Evolutionary conservation across 768 basidiomycete species (phyloP).

Genomic region (Russula sp.): DNA sequence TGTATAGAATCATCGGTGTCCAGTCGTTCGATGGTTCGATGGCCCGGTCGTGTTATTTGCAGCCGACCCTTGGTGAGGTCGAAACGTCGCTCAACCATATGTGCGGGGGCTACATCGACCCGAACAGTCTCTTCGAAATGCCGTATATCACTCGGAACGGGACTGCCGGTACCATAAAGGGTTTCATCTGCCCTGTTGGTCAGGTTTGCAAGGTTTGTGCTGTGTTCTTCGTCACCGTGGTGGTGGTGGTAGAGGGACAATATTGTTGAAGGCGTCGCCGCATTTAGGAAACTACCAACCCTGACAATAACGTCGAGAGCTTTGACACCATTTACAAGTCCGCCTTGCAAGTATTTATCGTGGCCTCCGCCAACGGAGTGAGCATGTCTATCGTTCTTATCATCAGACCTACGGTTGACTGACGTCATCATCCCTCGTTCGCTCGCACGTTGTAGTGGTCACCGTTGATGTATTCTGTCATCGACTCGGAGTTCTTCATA

Average conservation of each 20-base stretch:
- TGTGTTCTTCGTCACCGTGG: background rate
- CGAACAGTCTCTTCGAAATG: conserved; percentile 38
- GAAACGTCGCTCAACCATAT: conserved; percentile 43
- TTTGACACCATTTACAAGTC: conserved; percentile 87
- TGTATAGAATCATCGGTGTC: conserved; percentile 76
- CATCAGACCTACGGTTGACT: conserved; percentile 5
- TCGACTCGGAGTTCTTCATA: conserved; percentile 86
- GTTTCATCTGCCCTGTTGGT: conserved; percentile 84
- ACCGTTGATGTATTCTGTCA: conserved; percentile 77
- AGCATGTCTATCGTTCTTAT: conserved; percentile 29
- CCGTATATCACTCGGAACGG: conserved; percentile 39
- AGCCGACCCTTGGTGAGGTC: conserved; percentile 46
- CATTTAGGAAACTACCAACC: conserved; percentile 57
- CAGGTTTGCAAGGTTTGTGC: conserved; percentile 66
- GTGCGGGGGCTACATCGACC: conserved; percentile 80
- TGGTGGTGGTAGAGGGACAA: background rate
- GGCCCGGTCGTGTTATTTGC: conserved; percentile 53
- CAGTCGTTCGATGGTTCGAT: conserved; percentile 88
- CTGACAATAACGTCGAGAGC: conserved; percentile 54
- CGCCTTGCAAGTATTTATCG: conserved; percentile 75
- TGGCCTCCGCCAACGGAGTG: conserved; percentile 74
- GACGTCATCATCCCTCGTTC: background rate
- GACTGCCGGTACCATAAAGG: conserved; percentile 45
- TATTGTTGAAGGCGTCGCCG: background rate
- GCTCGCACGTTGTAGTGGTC: conserved; percentile 49